A percentile compares a stretch with the other conserved stretches of the same genome.
phyloP scores from a whole-genome alignment of 2,329 filamentous ascomycete genomes.

The Calonectria hongkongensis region DNA sequence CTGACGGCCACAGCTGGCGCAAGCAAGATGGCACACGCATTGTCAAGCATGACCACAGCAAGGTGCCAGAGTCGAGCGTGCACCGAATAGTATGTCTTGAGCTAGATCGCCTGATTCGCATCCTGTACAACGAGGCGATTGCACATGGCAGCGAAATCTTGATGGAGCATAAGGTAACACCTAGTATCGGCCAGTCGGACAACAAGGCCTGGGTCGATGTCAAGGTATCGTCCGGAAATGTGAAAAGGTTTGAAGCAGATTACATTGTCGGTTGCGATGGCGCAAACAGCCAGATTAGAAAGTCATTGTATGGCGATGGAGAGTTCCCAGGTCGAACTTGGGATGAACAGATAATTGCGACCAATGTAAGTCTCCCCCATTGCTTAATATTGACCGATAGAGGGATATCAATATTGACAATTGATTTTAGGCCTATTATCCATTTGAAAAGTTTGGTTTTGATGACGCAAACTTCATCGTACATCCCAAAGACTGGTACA shows the following conservation, averaged over 20 bases:
- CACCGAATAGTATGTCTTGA: constrained; percentile 11
- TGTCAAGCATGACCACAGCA: constrained; percentile 8
- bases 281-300: constrained; percentile 13
- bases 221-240: background rate
- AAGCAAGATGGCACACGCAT: constrained; percentile 3
- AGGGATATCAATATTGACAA: background rate
- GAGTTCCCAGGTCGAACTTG: background rate
- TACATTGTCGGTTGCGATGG: constrained; percentile 10
- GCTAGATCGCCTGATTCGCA: constrained; percentile 2
- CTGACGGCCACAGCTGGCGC: constrained; percentile 1
- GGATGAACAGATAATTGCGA: constrained; percentile 18
- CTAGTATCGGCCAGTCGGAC: background rate
- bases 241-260: constrained; percentile 11
- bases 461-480: constrained; percentile 15
- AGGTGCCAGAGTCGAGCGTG: background rate
- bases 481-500: constrained; percentile 9
- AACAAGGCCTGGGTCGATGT: background rate
- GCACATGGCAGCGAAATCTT: constrained; percentile 1
- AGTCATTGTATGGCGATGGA: background rate
- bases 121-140: background rate
- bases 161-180: constrained; percentile 7
- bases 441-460: constrained; percentile 8
- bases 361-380: background rate
- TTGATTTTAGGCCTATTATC: background rate
- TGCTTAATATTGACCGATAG: background rate